A percentile compares a stretch with the other conserved stretches of the same genome.
Evolutionary conservation across 2,329 filamentous ascomycete genomes (phyloP).

Genomic region (Karstenula rhodostoma): DNA sequence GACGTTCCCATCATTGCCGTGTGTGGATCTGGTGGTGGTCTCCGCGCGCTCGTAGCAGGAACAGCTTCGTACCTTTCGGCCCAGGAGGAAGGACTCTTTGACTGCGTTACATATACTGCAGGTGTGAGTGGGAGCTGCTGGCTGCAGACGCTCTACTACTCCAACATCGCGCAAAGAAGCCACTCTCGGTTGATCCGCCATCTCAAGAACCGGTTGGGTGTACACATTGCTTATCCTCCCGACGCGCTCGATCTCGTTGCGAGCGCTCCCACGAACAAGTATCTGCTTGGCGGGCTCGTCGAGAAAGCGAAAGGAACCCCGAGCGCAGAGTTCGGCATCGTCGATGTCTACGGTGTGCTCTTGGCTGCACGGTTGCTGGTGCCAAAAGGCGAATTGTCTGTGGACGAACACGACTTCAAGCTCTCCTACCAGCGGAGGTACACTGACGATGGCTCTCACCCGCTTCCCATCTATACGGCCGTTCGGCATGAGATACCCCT

Average conservation of each 20-base stretch:
- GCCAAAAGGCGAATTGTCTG: slow-evolving; percentile 80
- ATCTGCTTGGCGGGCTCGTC: slow-evolving; percentile 83
- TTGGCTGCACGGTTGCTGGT: slow-evolving; percentile 86
- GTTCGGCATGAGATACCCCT: slow-evolving; percentile 94
- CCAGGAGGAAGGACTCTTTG: slow-evolving; percentile 86
- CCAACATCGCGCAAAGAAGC: slow-evolving; percentile 74
- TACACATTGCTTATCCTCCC: slow-evolving; percentile 93
- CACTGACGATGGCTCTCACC: slow-evolving; percentile 79
- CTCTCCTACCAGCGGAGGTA: slow-evolving; percentile 84
- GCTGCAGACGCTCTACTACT: slow-evolving; percentile 88
- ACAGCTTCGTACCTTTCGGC: slow-evolving; percentile 86
- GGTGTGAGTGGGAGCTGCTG: slow-evolving; percentile 97
- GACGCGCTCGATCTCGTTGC: slow-evolving; percentile 81
- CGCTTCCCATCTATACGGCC: slow-evolving; percentile 93
- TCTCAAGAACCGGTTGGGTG: slow-evolving; percentile 81
- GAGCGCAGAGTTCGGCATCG: slow-evolving; percentile 82
- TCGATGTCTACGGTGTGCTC: slow-evolving; percentile 90
- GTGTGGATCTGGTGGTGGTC: slow-evolving; percentile 90
- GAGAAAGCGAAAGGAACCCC: slow-evolving; percentile 90
- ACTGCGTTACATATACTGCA: slow-evolving; percentile 93
- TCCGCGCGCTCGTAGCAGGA: slow-evolving; percentile 89
- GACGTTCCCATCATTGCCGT: slow-evolving; percentile 94
- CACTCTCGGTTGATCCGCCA: slow-evolving; percentile 80
- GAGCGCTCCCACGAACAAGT: slow-evolving; percentile 92
- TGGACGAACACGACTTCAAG: slow-evolving; percentile 83